These are phyloP conservation scores for Fusarium ambrosium DNA, from an alignment of 2,329 filamentous ascomycete genomes.

Conservation along the genomic window DNA sequence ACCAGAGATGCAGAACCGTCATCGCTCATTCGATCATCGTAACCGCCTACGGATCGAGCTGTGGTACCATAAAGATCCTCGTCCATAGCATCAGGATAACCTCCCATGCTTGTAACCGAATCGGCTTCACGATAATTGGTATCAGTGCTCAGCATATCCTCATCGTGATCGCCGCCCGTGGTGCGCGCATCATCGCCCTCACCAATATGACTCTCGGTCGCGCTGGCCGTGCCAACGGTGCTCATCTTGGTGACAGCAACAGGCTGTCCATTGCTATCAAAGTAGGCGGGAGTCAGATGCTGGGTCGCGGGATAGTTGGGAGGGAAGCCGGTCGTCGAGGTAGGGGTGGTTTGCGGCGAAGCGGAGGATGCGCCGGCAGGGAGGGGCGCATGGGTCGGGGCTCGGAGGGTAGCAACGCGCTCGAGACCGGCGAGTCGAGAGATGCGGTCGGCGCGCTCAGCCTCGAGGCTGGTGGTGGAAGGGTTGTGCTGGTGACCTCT, in stretches of 20 bases:
- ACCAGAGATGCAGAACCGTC: slow-evolving; percentile 87
- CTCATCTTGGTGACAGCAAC: slow-evolving; percentile 81
- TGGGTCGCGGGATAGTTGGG: slow-evolving; percentile 55
- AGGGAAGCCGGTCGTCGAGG: slow-evolving; percentile 61
- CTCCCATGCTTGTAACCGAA: slow-evolving; percentile 69
- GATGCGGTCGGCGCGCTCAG: slow-evolving; percentile 94
- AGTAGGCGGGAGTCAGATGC: slow-evolving; percentile 76
- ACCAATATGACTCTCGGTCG: slow-evolving; percentile 79
- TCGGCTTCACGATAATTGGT: slow-evolving; percentile 70
- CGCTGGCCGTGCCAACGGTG: slow-evolving; percentile 91
- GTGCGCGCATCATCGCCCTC: slow-evolving; percentile 67
- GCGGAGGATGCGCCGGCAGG: slow-evolving; percentile 54
- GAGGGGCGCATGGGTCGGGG: slow-evolving; percentile 55
- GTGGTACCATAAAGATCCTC: slow-evolving; percentile 63
- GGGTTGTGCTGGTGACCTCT: slow-evolving; percentile 72
- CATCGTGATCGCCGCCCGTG: slow-evolving; percentile 68
- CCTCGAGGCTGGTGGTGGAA: slow-evolving; percentile 81
- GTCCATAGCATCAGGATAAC: slow-evolving; percentile 64
- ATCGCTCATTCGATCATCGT: slow-evolving; percentile 84
- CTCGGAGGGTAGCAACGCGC: slow-evolving; percentile 82
- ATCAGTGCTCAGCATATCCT: slow-evolving; percentile 80
- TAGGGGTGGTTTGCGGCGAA: slow-evolving; percentile 65
- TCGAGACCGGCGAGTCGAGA: slow-evolving; percentile 94
- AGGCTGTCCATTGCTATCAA: slow-evolving; percentile 80
- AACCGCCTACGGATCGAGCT: slow-evolving; percentile 63